Conservation (phyloP, 495 filamentous ascomycete genomes). For the Penicillium goetzii region DNA sequence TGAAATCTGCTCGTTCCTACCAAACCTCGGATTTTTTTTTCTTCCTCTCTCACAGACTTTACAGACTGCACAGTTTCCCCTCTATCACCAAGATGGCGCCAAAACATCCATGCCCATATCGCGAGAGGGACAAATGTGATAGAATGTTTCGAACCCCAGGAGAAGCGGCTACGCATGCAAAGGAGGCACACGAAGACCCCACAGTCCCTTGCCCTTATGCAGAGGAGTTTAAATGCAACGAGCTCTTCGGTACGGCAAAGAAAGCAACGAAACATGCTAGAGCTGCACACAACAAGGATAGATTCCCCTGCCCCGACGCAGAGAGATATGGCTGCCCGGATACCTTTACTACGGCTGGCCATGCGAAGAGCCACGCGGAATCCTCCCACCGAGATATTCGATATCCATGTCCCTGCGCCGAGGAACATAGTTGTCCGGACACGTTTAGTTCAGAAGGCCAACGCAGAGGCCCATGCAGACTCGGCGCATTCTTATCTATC, state of each 20-base stretch:
- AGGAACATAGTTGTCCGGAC: background rate
- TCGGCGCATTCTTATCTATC: background rate
- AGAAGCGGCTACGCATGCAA: background rate
- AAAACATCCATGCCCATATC: background rate
- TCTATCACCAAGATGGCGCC: background rate
- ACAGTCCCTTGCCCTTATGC: conserved; percentile 1
- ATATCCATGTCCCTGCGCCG: background rate
- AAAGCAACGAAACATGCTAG: background rate
- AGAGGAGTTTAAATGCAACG: background rate
- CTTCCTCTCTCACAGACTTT: background rate
- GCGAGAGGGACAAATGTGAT: background rate
- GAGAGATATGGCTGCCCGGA: background rate
- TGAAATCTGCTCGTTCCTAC: background rate
- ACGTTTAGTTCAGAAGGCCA: background rate
- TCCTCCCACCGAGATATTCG: too few relatives aligned
- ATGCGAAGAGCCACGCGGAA: too few relatives aligned
- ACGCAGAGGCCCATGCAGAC: too few relatives aligned
- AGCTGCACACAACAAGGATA: background rate
- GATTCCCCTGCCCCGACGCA: background rate
- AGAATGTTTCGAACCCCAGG: background rate
- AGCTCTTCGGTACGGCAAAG: background rate
- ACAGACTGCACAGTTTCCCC: background rate
- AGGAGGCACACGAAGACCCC: background rate
- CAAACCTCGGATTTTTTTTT: background rate
- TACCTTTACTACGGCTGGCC: background rate